phyloP scores from a whole-genome alignment of 1,284 basidiomycete species.

The Apiotrichum montevideense region DNA sequence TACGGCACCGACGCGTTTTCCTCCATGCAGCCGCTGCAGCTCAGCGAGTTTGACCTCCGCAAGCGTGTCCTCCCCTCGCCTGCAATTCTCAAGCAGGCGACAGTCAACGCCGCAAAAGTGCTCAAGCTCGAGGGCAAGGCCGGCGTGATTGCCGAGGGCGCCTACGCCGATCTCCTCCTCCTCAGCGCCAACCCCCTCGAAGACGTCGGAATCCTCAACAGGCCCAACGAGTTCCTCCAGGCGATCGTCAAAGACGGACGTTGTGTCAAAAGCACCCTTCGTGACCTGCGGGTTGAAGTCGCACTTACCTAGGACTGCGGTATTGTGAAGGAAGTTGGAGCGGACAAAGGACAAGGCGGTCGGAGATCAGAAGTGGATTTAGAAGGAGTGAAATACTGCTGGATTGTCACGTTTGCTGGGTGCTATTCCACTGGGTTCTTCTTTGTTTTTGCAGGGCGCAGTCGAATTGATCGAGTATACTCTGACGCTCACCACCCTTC shows the following conservation, averaged over 20 bases:
- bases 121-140: slow-evolving; percentile 44
- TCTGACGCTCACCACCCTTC: too few relatives aligned
- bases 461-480: too few relatives aligned
- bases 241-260: slow-evolving; percentile 31
- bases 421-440: too few relatives aligned
- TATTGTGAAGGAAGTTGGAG: too few relatives aligned
- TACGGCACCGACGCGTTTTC: slow-evolving; percentile 17
- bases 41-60: slow-evolving; percentile 48
- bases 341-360: too few relatives aligned
- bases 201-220: slow-evolving; percentile 50
- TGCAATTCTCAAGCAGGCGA: slow-evolving; percentile 50
- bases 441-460: too few relatives aligned
- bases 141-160: slow-evolving; percentile 45
- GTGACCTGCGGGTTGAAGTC: slow-evolving; percentile 27
- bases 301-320: slow-evolving; percentile 9
- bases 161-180: slow-evolving; percentile 50
- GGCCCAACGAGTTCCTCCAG: slow-evolving; percentile 38
- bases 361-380: too few relatives aligned
- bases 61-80: slow-evolving; percentile 45
- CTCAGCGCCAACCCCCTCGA: slow-evolving; percentile 50
- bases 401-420: too few relatives aligned
- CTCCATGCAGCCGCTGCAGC: slow-evolving; percentile 18
- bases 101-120: slow-evolving; percentile 49
- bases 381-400: too few relatives aligned
- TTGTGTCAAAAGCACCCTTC: slow-evolving; percentile 20